A percentile compares a stretch with the other conserved stretches of the same genome.
Evolutionary conservation across 2,329 filamentous ascomycete species (phyloP).

Genomic region (Malbranchea zuffiana): DNA sequence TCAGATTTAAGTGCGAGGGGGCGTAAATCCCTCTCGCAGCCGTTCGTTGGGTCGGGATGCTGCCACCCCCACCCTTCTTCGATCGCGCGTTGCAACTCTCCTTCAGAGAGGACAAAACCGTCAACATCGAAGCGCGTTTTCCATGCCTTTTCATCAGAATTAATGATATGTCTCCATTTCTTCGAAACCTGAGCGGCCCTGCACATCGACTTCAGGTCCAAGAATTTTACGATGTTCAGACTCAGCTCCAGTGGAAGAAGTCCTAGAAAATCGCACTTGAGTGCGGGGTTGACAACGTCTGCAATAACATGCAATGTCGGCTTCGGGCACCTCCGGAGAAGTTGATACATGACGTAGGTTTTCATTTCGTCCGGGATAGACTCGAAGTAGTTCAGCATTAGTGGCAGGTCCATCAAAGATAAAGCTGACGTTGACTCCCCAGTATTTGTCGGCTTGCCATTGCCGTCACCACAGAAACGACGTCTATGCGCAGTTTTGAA

Average conservation of each 20-base stretch:
- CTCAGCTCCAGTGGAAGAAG: slow-evolving; percentile 77
- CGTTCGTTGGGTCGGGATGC: slow-evolving; percentile 62
- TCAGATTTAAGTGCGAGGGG: slow-evolving; percentile 35
- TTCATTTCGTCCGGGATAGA: slow-evolving; percentile 85
- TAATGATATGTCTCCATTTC: slow-evolving; percentile 81
- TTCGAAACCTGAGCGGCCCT: slow-evolving; percentile 87
- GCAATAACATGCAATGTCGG: slow-evolving; percentile 83
- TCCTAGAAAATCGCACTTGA: slow-evolving; percentile 87
- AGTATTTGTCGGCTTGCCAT: too few relatives aligned
- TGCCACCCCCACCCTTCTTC: slow-evolving; percentile 97
- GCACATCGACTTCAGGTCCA: slow-evolving; percentile 77
- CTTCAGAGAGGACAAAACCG: slow-evolving; percentile 64
- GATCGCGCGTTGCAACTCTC: slow-evolving; percentile 78
- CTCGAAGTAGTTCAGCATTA: slow-evolving; percentile 82
- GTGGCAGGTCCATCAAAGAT: slow-evolving; percentile 65
- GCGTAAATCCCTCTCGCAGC: slow-evolving; percentile 72
- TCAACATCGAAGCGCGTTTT: slow-evolving; percentile 81
- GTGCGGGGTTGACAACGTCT: slow-evolving; percentile 78
- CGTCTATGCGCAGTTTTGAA: too few relatives aligned
- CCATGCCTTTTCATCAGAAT: slow-evolving; percentile 91
- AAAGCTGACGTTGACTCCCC: slow-evolving; percentile 23
- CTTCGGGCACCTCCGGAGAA: slow-evolving; percentile 76
- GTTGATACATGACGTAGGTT: slow-evolving; percentile 92
- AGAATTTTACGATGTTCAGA: slow-evolving; percentile 74
- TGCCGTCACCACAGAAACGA: too few relatives aligned